Evolutionary conservation across 1,139 yeast species (phyloP), one percentile per base, ranked within the genome.

Genomic region (Entelexis sorbosivorans): DNA sequence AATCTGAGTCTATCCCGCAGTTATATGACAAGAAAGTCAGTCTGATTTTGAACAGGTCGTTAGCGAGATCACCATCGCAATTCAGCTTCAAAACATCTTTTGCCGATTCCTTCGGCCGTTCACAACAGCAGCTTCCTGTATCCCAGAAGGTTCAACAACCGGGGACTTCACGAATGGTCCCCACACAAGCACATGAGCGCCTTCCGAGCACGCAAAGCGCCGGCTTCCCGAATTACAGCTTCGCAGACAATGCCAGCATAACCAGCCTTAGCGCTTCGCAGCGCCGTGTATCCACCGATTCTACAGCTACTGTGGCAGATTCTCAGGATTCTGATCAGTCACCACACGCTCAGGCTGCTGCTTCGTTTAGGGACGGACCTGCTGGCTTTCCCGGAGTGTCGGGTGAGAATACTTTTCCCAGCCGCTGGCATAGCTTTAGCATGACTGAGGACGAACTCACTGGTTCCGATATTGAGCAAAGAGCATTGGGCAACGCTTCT

Each of bases 11-110:
- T 6, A 89, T 82, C 11, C 94, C 91, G 5, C 86, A 76, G 61
- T 77, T 82, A 1, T 86, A 82, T 64, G 95, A 81, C 64, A 83
- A 81, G 65, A 82, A 82, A 66, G 94, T 82, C 2, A 81, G 86
- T 17, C 77, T 79, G 16, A 82, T 85, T 51, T 71, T 85, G 62
- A 83, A 83, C 63, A 72, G 83, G 56, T 82, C 88, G 56, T 72
- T 85, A 63, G 87, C 87, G 1, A 69, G 89, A 56, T 80, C 88
- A 0, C 81, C 85, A 19, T 82, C 94, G 1, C 81, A 79, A 47
- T 72, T 85, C 1, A 82, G 93, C 2, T 86, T 85, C 70, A 81
- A 81, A 62, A 80, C 82, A 9, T 77, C 84, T 32, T 70, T 85
- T 59, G 88, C 68, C 0, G 71, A 68, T 44, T 63, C 70, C 1